Evolutionary conservation across 2,329 filamentous ascomycete species (phyloP), one percentile per base, ranked within the genome.

Genomic region (Epichloe scottii): DNA sequence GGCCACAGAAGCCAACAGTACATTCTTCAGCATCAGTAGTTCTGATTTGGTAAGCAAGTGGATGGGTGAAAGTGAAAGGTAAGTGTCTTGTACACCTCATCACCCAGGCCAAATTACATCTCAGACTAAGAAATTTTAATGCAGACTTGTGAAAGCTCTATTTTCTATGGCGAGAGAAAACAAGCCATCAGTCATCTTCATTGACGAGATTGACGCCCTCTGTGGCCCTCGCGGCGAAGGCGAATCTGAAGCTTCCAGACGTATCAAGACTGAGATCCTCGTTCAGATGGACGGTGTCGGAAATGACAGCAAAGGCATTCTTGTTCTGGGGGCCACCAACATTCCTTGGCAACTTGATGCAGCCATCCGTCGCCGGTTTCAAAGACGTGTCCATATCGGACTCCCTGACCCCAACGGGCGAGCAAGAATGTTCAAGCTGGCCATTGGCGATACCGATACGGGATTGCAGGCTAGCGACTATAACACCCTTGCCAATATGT

Each of bases 41-140:
- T 95, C 89, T 64, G 93, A 98, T 66, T 69, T 98, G 68, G 93
- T 98, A 54, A 95, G 89, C 68, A 98, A 98, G 67, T 98, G 93
- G 93, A 98, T 98, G 93, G 93, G 93, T 73, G 93, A 98, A 71
- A 94, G 87, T 75, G 93, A 98, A 81, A 82, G 89, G 88, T 94
- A 72, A 54, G 64, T 34, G 17, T 15, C 30, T 17, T 17, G 17
- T 26, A 14, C 34, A 8, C 12, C 17, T 5, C 7, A 23, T 46
- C 19, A 17, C 10, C n/a, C 15, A n/a, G 30, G 30, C 34, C 34
- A 51, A 15, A 56, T 33, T 5, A 4, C 33, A 11, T 23, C 5
- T 6, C 26, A 38, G 39, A 44, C 61, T 67, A 55, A 66, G 55
- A n/a, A n/a, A n/a, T n/a, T n/a, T n/a, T n/a, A n/a, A n/a, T 33